Conservation (phyloP, 2,329 filamentous ascomycete species). For the Cladosporium sp. region DNA sequence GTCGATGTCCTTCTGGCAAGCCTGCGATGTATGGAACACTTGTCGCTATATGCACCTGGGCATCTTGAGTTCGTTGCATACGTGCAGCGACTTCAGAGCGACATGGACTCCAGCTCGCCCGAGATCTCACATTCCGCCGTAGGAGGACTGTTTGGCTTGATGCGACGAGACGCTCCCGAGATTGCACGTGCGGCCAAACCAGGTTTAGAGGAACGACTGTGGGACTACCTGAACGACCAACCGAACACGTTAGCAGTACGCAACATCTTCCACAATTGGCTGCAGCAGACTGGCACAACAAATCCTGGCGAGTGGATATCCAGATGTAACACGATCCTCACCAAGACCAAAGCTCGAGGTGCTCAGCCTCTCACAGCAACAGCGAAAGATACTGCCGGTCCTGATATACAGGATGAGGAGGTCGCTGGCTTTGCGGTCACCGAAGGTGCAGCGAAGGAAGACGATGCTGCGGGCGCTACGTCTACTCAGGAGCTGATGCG, state of each 20-base stretch:
- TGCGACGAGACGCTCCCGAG: constrained; percentile 84
- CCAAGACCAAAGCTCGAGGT: constrained; percentile 71
- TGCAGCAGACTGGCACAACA: constrained; percentile 78
- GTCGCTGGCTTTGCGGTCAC: constrained; percentile 91
- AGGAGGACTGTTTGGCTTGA: constrained; percentile 86
- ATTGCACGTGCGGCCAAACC: constrained; percentile 71
- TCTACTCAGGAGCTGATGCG: constrained; percentile 76
- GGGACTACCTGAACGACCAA: constrained; percentile 77
- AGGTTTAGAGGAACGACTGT: constrained; percentile 84
- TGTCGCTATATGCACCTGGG: constrained; percentile 85
- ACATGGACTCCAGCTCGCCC: constrained; percentile 65
- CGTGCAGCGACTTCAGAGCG: constrained; percentile 73
- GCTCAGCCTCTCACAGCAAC: constrained; percentile 46
- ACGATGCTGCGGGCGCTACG: constrained; percentile 35
- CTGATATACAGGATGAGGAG: constrained; percentile 93
- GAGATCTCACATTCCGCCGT: constrained; percentile 76
- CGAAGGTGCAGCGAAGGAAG: constrained; percentile 50
- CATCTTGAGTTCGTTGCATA: constrained; percentile 82
- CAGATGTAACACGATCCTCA: constrained; percentile 81
- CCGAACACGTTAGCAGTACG: constrained; percentile 76
- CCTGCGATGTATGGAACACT: constrained; percentile 79
- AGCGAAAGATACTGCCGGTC: constrained; percentile 49
- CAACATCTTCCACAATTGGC: constrained; percentile 87
- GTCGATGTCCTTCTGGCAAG: constrained; percentile 69
- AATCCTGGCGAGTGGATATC: constrained; percentile 85